phyloP scores from a whole-genome alignment of 441 rosid genomes.

The Adansonia madagascariensis region DNA sequence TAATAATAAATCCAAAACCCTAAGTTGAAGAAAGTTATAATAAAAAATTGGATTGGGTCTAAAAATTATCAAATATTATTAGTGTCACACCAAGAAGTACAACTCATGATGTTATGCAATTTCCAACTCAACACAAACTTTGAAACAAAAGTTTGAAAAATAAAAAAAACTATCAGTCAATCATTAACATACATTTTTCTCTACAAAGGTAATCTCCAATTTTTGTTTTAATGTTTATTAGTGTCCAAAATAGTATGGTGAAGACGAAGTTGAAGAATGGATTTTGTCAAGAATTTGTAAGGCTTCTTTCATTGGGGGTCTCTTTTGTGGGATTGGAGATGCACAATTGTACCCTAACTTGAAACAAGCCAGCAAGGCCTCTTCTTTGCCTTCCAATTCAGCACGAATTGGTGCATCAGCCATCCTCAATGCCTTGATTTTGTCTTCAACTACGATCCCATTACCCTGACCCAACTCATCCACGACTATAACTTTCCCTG shows the following conservation, averaged over 20 bases:
- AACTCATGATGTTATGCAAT: background rate
- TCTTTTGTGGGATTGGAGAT: slow-evolving; percentile 71
- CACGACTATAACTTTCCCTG: slow-evolving; percentile 62
- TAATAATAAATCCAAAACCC: background rate
- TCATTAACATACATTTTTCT: slow-evolving; percentile 33
- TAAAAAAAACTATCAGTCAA: slow-evolving; percentile 29
- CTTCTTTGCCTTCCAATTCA: slow-evolving; percentile 83
- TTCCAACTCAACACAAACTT: slow-evolving; percentile 12
- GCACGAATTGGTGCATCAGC: slow-evolving; percentile 65
- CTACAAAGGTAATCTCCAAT: slow-evolving; percentile 17
- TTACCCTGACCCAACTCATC: slow-evolving; percentile 81
- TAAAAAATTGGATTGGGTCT: background rate
- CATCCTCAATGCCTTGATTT: slow-evolving; percentile 60
- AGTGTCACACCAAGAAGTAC: slow-evolving; percentile 23
- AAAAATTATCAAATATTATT: slow-evolving; percentile 22
- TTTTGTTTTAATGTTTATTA: slow-evolving; percentile 20
- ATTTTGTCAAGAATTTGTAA: slow-evolving; percentile 68
- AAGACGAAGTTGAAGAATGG: slow-evolving; percentile 40
- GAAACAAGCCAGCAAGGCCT: slow-evolving; percentile 63
- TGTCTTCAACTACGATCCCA: slow-evolving; percentile 68
- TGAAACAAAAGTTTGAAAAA: background rate
- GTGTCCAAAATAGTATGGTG: slow-evolving; percentile 38
- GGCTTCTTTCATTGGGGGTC: slow-evolving; percentile 83
- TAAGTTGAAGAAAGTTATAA: background rate
- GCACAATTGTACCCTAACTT: slow-evolving; percentile 77